Percentiles rank a stretch among this genome's conserved stretches.
These are phyloP conservation scores for Zea luxurians DNA, from an alignment of 176 grass and related monocot species.

Conservation along the genomic window DNA sequence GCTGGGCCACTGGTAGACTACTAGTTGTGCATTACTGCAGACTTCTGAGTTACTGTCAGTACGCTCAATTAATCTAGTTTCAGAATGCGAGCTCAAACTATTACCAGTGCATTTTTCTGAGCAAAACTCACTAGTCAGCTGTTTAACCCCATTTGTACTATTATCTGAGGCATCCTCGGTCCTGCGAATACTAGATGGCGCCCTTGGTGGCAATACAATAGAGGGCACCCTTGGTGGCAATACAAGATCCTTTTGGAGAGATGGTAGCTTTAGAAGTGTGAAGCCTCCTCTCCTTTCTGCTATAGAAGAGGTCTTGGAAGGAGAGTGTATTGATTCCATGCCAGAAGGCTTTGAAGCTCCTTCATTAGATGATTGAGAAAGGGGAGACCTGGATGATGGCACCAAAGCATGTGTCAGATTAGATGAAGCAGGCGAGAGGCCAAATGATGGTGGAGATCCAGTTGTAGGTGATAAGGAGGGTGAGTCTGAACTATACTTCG, in stretches of 20 bases:
- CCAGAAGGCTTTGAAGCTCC: constrained; percentile 47
- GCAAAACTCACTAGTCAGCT: constrained; percentile 27
- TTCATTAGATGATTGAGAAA: constrained; percentile 56
- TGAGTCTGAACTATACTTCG: constrained; percentile 93
- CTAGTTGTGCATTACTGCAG: constrained; percentile 11
- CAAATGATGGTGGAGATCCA: constrained; percentile 42
- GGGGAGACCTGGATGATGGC: constrained; percentile 62
- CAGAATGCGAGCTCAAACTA: constrained; percentile 17
- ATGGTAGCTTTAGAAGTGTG: no score
- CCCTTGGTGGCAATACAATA: constrained; percentile 48
- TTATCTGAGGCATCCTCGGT: constrained; percentile 43
- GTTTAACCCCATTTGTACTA: constrained; percentile 49
- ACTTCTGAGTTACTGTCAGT: constrained; percentile 41
- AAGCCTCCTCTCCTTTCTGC: constrained; percentile 73
- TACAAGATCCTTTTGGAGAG: constrained; percentile 48
- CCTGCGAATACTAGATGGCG: constrained; percentile 40
- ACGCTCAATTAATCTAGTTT: constrained; percentile 34
- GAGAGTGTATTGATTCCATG: constrained; percentile 46
- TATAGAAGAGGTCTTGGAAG: constrained; percentile 66
- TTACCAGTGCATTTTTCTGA: constrained; percentile 31
- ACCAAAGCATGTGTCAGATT: constrained; percentile 51
- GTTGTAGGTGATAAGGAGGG: constrained; percentile 83
- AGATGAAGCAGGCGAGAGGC: constrained; percentile 44
- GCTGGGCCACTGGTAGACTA: constrained; percentile 76
- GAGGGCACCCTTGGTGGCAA: no score